Conservation (phyloP, 2,329 filamentous ascomycete species). For the Aspergillus cejpii region DNA sequence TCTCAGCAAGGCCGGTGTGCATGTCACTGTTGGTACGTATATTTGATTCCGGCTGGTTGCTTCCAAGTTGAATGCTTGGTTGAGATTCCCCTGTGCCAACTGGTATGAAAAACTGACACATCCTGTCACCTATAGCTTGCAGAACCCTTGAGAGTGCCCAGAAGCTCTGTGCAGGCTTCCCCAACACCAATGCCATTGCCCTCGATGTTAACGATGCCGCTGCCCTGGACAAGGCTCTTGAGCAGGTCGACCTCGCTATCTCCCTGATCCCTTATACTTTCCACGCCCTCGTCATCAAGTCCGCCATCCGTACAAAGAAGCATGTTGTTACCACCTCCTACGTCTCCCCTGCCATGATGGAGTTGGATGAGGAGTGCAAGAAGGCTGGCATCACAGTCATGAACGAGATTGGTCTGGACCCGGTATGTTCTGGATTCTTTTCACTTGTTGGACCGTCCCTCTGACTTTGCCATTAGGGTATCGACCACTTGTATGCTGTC, state of each 20-base stretch:
- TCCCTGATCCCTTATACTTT: conserved; percentile 85
- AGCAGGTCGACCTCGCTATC: conserved; percentile 72
- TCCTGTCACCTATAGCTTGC: conserved; percentile 55
- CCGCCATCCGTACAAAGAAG: conserved; percentile 88
- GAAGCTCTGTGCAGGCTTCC: conserved; percentile 64
- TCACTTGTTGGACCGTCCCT: background rate
- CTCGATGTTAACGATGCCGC: conserved; percentile 73
- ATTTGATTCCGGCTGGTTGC: background rate
- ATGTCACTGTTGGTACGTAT: conserved; percentile 58
- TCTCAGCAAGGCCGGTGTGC: conserved; percentile 53
- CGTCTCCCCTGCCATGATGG: conserved; percentile 85
- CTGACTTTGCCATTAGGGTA: conserved; percentile 21
- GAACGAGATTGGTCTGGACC: conserved; percentile 79
- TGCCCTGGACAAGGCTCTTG: conserved; percentile 73
- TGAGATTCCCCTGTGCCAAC: background rate
- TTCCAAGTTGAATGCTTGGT: background rate
- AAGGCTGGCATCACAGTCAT: conserved; percentile 92
- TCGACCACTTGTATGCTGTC: conserved; percentile 63
- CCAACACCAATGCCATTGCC: conserved; percentile 67
- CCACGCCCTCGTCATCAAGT: conserved; percentile 85
- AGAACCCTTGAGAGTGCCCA: conserved; percentile 70
- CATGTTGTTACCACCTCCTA: conserved; percentile 94
- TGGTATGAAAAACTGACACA: conserved; percentile 4
- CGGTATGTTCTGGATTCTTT: conserved; percentile 18
- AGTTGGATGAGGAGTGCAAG: conserved; percentile 75